Evolutionary conservation across 2,329 filamentous ascomycete genomes (phyloP), one percentile per base, ranked within the genome.

Genomic region (Metarhizium sp.): DNA sequence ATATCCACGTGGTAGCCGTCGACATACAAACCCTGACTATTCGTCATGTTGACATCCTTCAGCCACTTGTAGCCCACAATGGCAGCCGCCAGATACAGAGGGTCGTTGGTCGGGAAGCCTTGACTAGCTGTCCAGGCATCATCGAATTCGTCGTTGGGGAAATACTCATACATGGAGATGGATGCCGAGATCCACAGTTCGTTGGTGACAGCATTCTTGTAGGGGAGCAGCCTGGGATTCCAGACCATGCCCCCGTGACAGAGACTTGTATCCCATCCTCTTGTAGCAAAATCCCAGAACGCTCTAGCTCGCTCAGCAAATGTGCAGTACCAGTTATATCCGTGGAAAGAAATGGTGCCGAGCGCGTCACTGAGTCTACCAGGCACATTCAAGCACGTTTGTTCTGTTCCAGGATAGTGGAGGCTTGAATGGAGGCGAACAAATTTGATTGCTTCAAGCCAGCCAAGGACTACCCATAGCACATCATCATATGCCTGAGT

Each of bases 171-270:
- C 92, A 97, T 96, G 53, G 80, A 82, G 40, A 92, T 81, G 25
- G 88, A 94, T 0, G 90, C 90, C 0, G 92, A 79, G 58, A 96
- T 89, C 72, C 82, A 96, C 1, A 96, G 80, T 67, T 96, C 84
- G 65, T 96, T 96, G 34, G 92, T 97, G 63, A 97, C 95, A 59
- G 92, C 90, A 65, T 97, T 97, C 67, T 96, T 97, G 75, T 96
- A 97, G 0, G 91, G 90, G 43, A 78, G 71, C 32, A 92, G 73
- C 40, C 82, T 81, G 2, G 90, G 90, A 61, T 88, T 95, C 92
- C 92, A 97, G 14, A 84, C 80, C 88, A 97, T 95, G 48, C 92
- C 92, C 25, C 92, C 92, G 4, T 80, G 81, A 64, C 92, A 97
- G 5, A 95, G 78, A 29, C 77, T 78, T 25, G 81, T 87, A 65